Evolutionary conservation across 495 filamentous ascomycete species (phyloP), one percentile per base, ranked within the genome.

Genomic region (Penicillium taxi): DNA sequence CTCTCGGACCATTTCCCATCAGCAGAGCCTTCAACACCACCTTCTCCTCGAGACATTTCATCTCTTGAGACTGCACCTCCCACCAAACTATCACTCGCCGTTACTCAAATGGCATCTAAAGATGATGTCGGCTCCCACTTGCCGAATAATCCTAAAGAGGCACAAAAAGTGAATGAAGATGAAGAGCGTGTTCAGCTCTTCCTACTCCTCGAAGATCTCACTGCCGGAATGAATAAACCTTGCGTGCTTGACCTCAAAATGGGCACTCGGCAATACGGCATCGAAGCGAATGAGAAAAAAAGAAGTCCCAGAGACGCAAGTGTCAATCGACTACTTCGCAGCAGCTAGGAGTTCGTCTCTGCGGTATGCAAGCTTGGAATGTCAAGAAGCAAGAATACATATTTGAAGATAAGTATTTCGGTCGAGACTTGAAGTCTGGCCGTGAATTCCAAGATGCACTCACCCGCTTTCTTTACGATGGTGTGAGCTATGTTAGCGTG

Each of bases 191-290:
- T 91, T 16, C 84, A 94, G 53, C 90, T 89, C 49, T 98, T 98
- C 59, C 70, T 98, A 6, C 71, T 98, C 0, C 67, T 98, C n/a
- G 91, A 98, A 61, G 91, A 98, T 55, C 74, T 98, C 19, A 98
- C 91, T 2, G 85, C 91, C 5, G 91, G 91, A 22, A 96, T 98
- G 90, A 85, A 84, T 53, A 81, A 82, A 21, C 91, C 91, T 9
- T 96, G 91, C 61, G 91, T 96, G 26, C 80, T 98, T 48, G 91
- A 98, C 59, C 69, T 98, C 41, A 98, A 98, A 59, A 98, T 98
- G 91, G 91, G 91, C 8, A 98, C 91, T n/a, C 79, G 91, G 3
- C 91, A 98, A 56, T 96, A 96, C 59, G 91, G 91, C 9, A 75
- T 96, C n/a, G 89, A 96, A 42, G 91, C 91, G 6, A 75, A 72